Percentiles rank a stretch among this genome's conserved stretches.
phyloP scores from a whole-genome alignment of 805 yeast genomes.

The Candida endomychidarum region DNA sequence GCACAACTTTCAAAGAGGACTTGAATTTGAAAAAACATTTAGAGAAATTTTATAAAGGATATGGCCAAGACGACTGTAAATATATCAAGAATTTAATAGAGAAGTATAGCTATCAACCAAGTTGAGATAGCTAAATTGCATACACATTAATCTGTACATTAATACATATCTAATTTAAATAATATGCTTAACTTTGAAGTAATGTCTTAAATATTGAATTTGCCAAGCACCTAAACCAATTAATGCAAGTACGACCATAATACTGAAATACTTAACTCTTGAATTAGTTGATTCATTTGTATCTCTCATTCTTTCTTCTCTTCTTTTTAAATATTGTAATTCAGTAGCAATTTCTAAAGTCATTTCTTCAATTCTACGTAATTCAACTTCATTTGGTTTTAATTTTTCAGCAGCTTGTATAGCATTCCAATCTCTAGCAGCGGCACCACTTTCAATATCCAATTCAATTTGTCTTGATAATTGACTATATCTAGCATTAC shows the following conservation, averaged over 20 bases:
- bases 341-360: conserved; percentile 79
- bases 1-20: background rate
- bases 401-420: conserved; percentile 90
- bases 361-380: conserved; percentile 83
- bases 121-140: too few relatives aligned
- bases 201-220: conserved; percentile 84
- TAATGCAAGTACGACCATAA: conserved; percentile 65
- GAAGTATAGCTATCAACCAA: too few relatives aligned
- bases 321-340: conserved; percentile 75
- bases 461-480: conserved; percentile 74
- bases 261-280: conserved; percentile 86
- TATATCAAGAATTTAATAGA: too few relatives aligned
- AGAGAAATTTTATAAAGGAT: background rate
- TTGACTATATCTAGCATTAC: conserved; percentile 34
- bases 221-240: conserved; percentile 89
- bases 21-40: background rate
- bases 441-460: conserved; percentile 93
- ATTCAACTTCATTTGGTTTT: conserved; percentile 87
- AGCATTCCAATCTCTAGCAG: conserved; percentile 97
- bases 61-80: too few relatives aligned
- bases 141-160: too few relatives aligned
- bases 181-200: conserved; percentile 84
- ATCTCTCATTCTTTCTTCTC: conserved; percentile 93
- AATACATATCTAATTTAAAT: conserved; percentile 40
- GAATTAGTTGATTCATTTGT: conserved; percentile 95